These are phyloP conservation scores for Actinomortierella wolfii DNA, from an alignment of 371 early-diverging fungal genomes.

Conservation along the genomic window DNA sequence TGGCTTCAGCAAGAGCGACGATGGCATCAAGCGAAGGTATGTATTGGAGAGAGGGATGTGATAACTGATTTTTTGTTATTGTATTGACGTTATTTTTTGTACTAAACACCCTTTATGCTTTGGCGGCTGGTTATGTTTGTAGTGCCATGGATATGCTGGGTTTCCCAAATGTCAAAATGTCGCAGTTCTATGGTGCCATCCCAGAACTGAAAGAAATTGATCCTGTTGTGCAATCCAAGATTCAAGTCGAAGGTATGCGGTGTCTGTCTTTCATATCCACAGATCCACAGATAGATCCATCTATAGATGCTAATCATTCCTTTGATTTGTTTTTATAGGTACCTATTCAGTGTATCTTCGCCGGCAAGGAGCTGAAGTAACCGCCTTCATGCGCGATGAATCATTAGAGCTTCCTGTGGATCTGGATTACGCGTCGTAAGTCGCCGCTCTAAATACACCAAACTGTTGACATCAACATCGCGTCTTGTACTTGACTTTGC, in stretches of 20 bases:
- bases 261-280: not conserved
- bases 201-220: conserved; percentile 55
- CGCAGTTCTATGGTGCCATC: conserved; percentile 50
- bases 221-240: conserved; percentile 48
- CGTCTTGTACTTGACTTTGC: not conserved
- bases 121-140: not conserved
- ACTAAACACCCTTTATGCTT: not conserved
- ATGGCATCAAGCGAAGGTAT: conserved; percentile 62
- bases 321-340: conserved; percentile 35
- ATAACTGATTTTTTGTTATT: not conserved
- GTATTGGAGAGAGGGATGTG: too few relatives aligned
- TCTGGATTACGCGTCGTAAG: conserved; percentile 68
- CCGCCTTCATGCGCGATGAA: conserved; percentile 71
- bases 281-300: too few relatives aligned
- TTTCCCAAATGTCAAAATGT: conserved; percentile 52
- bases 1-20: conserved; percentile 53
- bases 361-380: conserved; percentile 67
- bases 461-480: not conserved
- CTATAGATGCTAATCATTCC: not conserved
- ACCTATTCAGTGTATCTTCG: conserved; percentile 75
- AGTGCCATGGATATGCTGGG: conserved; percentile 63
- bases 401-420: conserved; percentile 64
- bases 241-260: conserved; percentile 58
- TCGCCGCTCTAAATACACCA: not conserved
- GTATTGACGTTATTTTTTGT: not conserved